phyloP scores from a whole-genome alignment of 371 early-diverging fungal species.

The Basidiobolus meristosporus region DNA sequence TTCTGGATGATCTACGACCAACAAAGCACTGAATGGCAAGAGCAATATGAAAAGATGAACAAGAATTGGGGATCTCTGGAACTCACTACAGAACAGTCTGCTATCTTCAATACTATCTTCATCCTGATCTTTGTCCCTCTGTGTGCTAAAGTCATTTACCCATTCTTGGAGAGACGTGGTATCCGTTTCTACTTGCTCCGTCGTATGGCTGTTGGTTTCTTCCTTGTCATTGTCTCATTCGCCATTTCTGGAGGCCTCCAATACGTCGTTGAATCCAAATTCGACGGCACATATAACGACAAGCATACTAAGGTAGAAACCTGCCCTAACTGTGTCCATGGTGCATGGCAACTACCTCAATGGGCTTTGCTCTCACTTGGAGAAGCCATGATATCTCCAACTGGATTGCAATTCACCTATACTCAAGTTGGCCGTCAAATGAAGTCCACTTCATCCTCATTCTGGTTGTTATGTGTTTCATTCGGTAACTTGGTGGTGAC shows the following conservation, averaged over 20 bases:
- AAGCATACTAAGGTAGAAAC: slow-evolving; percentile 5
- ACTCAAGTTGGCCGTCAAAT: too few relatives aligned
- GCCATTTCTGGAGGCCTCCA: slow-evolving; percentile 14
- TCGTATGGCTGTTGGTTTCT: too few relatives aligned
- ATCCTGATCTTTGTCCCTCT: slow-evolving; percentile 35
- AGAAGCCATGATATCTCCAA: slow-evolving; percentile 37
- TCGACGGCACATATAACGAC: slow-evolving; percentile 2
- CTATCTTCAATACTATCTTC: too few relatives aligned
- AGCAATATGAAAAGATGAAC: slow-evolving; percentile 22
- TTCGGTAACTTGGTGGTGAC: slow-evolving; percentile 7
- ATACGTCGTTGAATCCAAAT: slow-evolving; percentile 11
- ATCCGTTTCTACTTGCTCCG: slow-evolving; percentile 17
- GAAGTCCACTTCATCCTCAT: slow-evolving; percentile 17
- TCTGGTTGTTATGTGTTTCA: slow-evolving; percentile 20
- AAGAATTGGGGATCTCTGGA: slow-evolving; percentile 7
- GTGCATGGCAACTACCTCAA: slow-evolving; percentile 30
- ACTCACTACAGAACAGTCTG: slow-evolving; percentile 4
- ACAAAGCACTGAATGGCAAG: too few relatives aligned
- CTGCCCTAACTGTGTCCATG: slow-evolving; percentile 11
- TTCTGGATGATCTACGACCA: slow-evolving; percentile 41
- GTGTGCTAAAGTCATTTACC: slow-evolving; percentile 24
- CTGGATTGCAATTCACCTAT: slow-evolving; percentile 46
- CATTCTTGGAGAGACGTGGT: slow-evolving; percentile 12
- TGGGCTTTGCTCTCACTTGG: slow-evolving; percentile 38
- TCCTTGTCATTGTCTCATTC: slow-evolving; percentile 15